Conservation (phyloP, 768 basidiomycete genomes). For the Tylopilus cervinicoccineus region DNA sequence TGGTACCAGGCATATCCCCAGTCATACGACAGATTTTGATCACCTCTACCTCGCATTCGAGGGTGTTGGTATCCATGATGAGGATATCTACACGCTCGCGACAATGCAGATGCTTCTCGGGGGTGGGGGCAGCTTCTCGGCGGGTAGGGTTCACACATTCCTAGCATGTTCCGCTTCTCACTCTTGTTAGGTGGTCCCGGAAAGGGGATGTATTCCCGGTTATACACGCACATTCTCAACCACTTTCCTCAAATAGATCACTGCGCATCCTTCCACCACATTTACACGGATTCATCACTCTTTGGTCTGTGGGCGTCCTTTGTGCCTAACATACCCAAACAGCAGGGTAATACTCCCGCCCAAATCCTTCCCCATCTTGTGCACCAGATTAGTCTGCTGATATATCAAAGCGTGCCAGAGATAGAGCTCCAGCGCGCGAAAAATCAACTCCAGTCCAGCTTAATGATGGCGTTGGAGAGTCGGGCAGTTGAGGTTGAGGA, state of each 20-base stretch:
- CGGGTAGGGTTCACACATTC: constrained; percentile 43
- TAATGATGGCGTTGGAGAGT: constrained; percentile 95
- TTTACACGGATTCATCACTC: constrained; percentile 90
- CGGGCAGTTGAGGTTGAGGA: constrained; percentile 83
- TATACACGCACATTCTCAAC: constrained; percentile 95
- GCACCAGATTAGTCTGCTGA: constrained; percentile 79
- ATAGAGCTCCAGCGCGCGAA: constrained; percentile 82
- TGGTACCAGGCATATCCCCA: constrained; percentile 68
- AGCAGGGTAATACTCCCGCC: constrained; percentile 56
- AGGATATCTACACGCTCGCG: constrained; percentile 89
- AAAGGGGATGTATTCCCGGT: constrained; percentile 97
- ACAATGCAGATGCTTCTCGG: constrained; percentile 94
- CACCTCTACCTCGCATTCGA: constrained; percentile 94
- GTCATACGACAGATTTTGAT: constrained; percentile 68
- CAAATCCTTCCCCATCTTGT: constrained; percentile 82
- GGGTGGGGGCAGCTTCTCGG: constrained; percentile 95
- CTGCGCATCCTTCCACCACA: constrained; percentile 96
- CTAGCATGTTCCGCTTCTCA: constrained; percentile 2
- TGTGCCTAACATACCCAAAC: constrained; percentile 55
- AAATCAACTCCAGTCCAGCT: constrained; percentile 88
- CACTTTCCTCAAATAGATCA: constrained; percentile 92
- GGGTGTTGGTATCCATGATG: constrained; percentile 84
- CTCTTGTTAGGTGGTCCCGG: constrained; percentile 75
- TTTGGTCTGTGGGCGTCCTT: constrained; percentile 91
- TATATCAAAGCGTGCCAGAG: constrained; percentile 63